Base-by-base conservation (phyloP, 164 flowering plant genomes). In the Chimonanthus praecox region DNA sequence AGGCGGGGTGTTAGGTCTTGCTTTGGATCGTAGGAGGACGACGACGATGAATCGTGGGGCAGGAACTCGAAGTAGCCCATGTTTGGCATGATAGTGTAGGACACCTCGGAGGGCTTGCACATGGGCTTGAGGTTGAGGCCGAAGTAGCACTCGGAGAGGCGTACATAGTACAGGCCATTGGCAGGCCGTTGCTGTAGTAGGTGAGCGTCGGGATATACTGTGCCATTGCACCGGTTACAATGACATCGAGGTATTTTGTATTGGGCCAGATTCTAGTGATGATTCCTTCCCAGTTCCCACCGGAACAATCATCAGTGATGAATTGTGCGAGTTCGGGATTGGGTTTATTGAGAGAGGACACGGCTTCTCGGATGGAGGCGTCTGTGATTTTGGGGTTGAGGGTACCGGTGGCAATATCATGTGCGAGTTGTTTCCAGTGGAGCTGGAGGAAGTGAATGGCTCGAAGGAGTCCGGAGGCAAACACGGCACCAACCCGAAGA, bases 141-240 rank as follows among this genome's bases (percentile, higher is more conserved):
- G 50, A 89, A 87, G 74, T 86, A 90, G 63, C 93, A 88, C 79
- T 90, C 93, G 0, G 93, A 90, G 93, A 91, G 0, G 94, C 96
- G 47, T 91, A 91, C 96, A 91, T 91, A 46, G 96, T 89, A 77
- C 92, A 85, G 2, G 86, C 79, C 71, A 77, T 58, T 0, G 96
- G 96, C 45, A 91, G 60, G 7, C 90, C 91, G 3, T 83, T 82
- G 47, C 93, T 86, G 78, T 86, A 91, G 67, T 82, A 87, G 4
- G 89, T 86, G 7, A 89, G 81, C 0, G 90, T 87, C 33, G 2
- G 92, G 58, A 90, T 89, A 77, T 90, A 90, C 66, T 89, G 96
- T 2, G 92, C 92, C 96, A 91, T 91, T 10, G 96, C 90, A 3
- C 93, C 96, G 0, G 93, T 91, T 4, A 91, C 89, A 43, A 89